phyloP scores from a whole-genome alignment of 768 basidiomycete genomes.

The Solioccasus polychromus region DNA sequence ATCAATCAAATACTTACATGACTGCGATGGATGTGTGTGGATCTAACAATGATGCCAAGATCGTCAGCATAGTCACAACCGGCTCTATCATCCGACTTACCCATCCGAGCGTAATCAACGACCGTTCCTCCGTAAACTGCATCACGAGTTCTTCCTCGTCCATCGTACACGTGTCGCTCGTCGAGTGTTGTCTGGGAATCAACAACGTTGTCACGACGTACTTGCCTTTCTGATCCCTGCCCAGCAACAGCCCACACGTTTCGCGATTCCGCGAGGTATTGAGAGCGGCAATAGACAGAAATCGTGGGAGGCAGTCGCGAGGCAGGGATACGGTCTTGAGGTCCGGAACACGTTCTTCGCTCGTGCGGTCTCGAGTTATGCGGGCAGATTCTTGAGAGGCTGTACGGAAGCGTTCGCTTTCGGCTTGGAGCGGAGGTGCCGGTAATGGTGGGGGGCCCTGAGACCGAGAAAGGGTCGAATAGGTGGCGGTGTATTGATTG shows the following conservation, averaged over 20 bases:
- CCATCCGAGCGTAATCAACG: slow-evolving; percentile 88
- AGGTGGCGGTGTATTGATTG: slow-evolving; percentile 20
- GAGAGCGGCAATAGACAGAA: slow-evolving; percentile 70
- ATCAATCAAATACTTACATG: slow-evolving; percentile 48
- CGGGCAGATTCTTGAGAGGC: slow-evolving; percentile 35
- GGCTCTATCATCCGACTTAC: slow-evolving; percentile 41
- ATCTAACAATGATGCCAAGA: slow-evolving; percentile 48
- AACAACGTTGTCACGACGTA: slow-evolving; percentile 77
- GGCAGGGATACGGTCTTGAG: slow-evolving; percentile 70
- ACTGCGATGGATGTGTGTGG: slow-evolving; percentile 89
- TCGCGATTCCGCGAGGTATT: slow-evolving; percentile 80
- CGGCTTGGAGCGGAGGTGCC: slow-evolving; percentile 19
- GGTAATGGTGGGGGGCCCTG: slow-evolving; percentile 25
- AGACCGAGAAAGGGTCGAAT: slow-evolving; percentile 27
- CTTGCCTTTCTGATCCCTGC: slow-evolving; percentile 57
- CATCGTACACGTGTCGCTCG: slow-evolving; percentile 91
- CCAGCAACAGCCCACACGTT: slow-evolving; percentile 84
- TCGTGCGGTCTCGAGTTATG: slow-evolving; percentile 28
- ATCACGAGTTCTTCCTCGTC: slow-evolving; percentile 85
- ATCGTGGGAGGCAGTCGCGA: slow-evolving; percentile 67
- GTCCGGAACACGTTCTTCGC: slow-evolving; percentile 37
- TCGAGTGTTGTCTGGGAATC: slow-evolving; percentile 86
- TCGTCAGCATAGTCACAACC: background rate
- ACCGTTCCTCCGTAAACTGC: slow-evolving; percentile 78
- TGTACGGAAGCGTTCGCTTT: slow-evolving; percentile 30